Evolutionary conservation across 2,329 filamentous ascomycete genomes (phyloP), one percentile per base, ranked within the genome.

Genomic region (Trichoderma aggressivum): DNA sequence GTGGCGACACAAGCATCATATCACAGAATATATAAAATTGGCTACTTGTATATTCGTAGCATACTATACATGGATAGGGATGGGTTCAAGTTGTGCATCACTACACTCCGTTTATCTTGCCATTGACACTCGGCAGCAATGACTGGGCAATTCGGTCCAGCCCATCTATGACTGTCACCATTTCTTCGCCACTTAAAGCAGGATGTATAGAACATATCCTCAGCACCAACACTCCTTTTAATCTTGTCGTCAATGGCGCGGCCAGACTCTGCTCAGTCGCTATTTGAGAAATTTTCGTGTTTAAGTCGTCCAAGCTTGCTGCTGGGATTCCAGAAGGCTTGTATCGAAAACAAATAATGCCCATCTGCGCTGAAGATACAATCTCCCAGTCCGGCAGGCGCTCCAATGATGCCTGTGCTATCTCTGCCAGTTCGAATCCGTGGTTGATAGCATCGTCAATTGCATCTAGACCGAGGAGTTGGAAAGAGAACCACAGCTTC

Each of bases 401-500:
- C 2, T 72, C 28, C 16, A 77, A 24, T 36, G 75, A 73, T 10
- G 71, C 32, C 16, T 77, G 72, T 2, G 74, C 76, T 12, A 71
- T 70, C 60, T 77, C 73, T 1, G 74, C 76, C 0, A 76, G 59
- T 10, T 70, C 43, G 1, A 77, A 75, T 0, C 75, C 76, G 3
- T 77, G 73, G 71, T 77, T 72, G 24, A 77, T 72, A 72, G 74
- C 73, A 14, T 62, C 58, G 7, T 75, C 73, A 10, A 77, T 50
- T 5, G 53, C 59, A 3, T 77, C 74, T 7, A 75, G 67, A 0
- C 75, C 76, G 12, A 77, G 70, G 0, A 77, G 74, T 0, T 74
- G 71, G 0, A 77, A 11, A 0, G 75, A 76, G 12, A 77, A 77
- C 76, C 76, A 77, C 11, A 77, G 26, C 47, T 77, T 77, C 74